Evolutionary conservation across 129 eudicot species (phyloP).

Genomic region (Flaveria ramosissima): DNA sequence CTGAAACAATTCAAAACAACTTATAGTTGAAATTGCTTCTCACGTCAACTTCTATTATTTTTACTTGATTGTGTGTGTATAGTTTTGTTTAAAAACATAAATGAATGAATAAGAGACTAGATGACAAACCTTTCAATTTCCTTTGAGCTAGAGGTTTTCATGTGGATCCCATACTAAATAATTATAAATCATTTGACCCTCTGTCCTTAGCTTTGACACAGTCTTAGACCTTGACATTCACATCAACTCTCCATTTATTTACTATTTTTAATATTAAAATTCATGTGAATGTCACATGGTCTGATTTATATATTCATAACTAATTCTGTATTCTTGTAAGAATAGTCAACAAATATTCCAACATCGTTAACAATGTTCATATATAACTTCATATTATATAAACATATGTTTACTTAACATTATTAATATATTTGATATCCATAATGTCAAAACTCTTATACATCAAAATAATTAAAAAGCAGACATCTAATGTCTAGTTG

Average conservation of each 20-base stretch:
- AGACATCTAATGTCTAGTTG: too few species aligned
- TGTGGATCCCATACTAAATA: slow-evolving; percentile 33
- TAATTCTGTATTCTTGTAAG: slow-evolving; percentile 24
- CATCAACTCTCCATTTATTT: slow-evolving; percentile 34
- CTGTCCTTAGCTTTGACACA: slow-evolving; percentile 31
- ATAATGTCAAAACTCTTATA: neutral
- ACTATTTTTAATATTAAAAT: slow-evolving; percentile 9
- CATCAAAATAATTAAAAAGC: neutral
- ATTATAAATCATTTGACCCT: slow-evolving; percentile 33
- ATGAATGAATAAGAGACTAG: neutral
- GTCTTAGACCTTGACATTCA: slow-evolving; percentile 43
- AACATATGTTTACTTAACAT: neutral
- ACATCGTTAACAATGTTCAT: slow-evolving; percentile 24
- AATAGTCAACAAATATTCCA: slow-evolving; percentile 42
- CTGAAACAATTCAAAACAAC: too few species aligned
- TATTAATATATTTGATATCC: neutral
- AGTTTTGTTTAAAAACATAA: too few species aligned
- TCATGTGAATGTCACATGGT: slow-evolving; percentile 41
- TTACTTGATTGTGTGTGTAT: too few species aligned
- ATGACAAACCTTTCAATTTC: slow-evolving; percentile 23
- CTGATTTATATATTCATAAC: slow-evolving; percentile 21
- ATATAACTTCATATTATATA: slow-evolving; percentile 5
- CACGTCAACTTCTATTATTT: too few species aligned
- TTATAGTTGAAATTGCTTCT: too few species aligned
- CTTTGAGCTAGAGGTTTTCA: slow-evolving; percentile 24